Base-by-base conservation (phyloP, 495 filamentous ascomycete species). In the Xylaria scruposa region DNA sequence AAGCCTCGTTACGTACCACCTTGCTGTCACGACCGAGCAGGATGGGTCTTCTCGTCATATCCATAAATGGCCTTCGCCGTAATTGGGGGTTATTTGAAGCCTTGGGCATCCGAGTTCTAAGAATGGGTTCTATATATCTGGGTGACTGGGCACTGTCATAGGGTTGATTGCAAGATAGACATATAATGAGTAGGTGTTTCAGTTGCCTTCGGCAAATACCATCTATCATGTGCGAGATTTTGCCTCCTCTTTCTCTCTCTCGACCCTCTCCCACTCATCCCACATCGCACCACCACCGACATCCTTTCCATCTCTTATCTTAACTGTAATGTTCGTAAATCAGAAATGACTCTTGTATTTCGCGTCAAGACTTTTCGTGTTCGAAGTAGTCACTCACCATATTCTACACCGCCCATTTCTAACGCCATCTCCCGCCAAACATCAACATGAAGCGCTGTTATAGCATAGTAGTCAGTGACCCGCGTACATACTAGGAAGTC, bases 391-490 rank as follows among this genome's bases (percentile, higher is more conserved):
- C 17, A 31, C 63, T 66, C 46, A 53, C 63, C 63, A 54, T 67
- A 26, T 24, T 72, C 70, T 31, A 58, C 54, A 26, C 49, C 70
- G 17, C 70, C 70, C 46, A 67, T 40, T 3, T 10, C 24, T 51
- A 72, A n/a, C 36, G 70, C 70, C 61, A 66, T 56, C 31, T 68
- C 62, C 33, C 70, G 51, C 70, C 70, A 72, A 15, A 60, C 63
- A 53, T 66, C 62, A 15, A 65, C 40, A 19, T 31, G 49, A 6
- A 59, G 21, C 21, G 46, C 53, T 56, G 26, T 56, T 10, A 54
- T 56, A 56, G 13, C 24, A 56, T 10, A 12, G 12, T 6, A 17
- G 26, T 56, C 26, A 56, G 53, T n/a, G 17, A 17, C 29, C 15
- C 15, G 10, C 4, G 9, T 13, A 31, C 17, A 56, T 31, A 0